phyloP scores from a whole-genome alignment of 140 eudicot genomes.

The Cichorium intybus region DNA sequence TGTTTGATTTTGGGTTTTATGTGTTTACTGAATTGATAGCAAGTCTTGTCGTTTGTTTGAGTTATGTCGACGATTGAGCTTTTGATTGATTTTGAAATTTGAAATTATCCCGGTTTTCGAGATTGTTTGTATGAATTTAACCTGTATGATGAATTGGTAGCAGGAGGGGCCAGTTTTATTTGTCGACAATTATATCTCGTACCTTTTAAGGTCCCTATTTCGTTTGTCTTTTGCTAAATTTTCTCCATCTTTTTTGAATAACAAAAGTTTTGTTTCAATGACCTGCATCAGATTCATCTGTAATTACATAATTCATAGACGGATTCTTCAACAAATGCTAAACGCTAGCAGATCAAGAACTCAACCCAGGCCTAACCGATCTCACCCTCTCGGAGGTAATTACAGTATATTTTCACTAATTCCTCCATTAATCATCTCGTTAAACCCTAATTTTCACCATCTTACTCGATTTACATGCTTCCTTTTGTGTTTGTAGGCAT shows the following conservation, averaged over 20 bases:
- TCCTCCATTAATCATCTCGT: neutral
- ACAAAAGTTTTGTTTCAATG: slow-evolving; percentile 7
- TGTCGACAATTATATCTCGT: slow-evolving; percentile 3
- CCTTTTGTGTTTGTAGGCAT: slow-evolving; percentile 45
- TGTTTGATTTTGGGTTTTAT: neutral
- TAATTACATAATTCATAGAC: slow-evolving; percentile 1
- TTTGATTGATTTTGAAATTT: neutral
- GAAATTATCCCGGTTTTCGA: neutral
- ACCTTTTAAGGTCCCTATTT: slow-evolving; percentile 11
- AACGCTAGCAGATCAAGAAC: slow-evolving; percentile 55
- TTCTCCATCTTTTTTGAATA: neutral
- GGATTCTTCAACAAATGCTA: slow-evolving; percentile 53
- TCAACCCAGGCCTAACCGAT: slow-evolving; percentile 61
- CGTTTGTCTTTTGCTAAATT: neutral
- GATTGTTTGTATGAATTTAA: neutral
- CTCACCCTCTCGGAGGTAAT: slow-evolving; percentile 68
- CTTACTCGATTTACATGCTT: neutral
- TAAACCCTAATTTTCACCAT: neutral
- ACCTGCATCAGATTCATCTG: slow-evolving; percentile 6
- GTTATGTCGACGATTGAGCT: neutral
- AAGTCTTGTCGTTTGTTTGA: neutral
- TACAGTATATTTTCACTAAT: neutral
- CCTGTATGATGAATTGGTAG: neutral
- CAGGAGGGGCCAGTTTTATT: slow-evolving; percentile 22
- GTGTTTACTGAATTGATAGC: neutral